A percentile compares a stretch with the other conserved stretches of the same genome.
These are phyloP conservation scores for Geranium rotundifolium DNA, from an alignment of 345 rosid species.

Conservation along the genomic window DNA sequence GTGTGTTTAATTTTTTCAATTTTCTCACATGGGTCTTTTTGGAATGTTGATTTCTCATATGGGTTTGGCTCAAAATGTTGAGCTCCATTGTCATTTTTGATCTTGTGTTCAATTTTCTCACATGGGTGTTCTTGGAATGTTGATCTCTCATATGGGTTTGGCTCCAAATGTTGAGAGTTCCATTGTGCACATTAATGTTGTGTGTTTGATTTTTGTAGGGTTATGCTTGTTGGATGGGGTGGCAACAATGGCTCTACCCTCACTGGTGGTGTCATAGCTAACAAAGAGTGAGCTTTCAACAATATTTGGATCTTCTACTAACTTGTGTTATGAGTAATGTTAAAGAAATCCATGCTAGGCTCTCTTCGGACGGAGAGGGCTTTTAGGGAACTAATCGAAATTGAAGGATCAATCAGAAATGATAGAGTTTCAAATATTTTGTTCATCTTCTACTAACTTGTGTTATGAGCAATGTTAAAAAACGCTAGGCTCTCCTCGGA, in stretches of 20 bases:
- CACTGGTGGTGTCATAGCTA: conserved; percentile 81
- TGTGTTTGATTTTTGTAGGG: conserved; percentile 25
- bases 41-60: too few species aligned
- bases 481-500: too few species aligned
- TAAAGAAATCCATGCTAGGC: too few species aligned
- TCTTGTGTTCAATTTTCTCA: too few species aligned
- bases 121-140: neutral
- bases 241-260: conserved; percentile 94
- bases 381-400: too few species aligned
- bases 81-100: too few species aligned
- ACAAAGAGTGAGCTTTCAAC: conserved; percentile 60
- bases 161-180: neutral
- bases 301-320: neutral
- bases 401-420: too few species aligned
- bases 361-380: too few species aligned
- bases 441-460: neutral
- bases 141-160: neutral
- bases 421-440: conserved; percentile 22
- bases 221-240: conserved; percentile 98
- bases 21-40: too few species aligned
- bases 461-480: neutral
- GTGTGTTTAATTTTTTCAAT: neutral
- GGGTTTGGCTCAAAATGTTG: too few species aligned
- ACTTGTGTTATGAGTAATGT: neutral
- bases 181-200: neutral